Evolutionary conservation across 179 eudicot species (phyloP).

Genomic region (Corrigiola litoralis): DNA sequence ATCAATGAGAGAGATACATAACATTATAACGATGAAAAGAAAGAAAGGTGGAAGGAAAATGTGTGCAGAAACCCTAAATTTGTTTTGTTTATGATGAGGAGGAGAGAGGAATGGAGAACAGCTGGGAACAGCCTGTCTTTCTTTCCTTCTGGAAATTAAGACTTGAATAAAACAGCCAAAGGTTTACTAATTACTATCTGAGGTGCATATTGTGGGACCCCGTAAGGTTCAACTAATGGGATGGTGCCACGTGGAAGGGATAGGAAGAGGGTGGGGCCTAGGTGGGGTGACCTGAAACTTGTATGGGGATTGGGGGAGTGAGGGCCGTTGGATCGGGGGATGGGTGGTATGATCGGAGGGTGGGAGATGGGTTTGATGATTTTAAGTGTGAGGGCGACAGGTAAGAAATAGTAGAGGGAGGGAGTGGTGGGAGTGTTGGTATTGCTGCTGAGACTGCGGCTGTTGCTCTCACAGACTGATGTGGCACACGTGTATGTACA

Average conservation of each 20-base stretch:
- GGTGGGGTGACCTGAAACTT: too few species aligned
- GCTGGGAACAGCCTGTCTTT: neutral
- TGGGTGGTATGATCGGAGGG: neutral
- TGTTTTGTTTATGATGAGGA: neutral
- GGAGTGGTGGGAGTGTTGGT: too few species aligned
- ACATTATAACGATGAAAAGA: neutral
- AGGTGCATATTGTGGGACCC: neutral
- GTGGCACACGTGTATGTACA: too few species aligned
- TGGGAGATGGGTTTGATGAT: too few species aligned
- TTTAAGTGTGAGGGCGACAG: too few species aligned
- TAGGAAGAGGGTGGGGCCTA: neutral
- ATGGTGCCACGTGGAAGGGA: neutral
- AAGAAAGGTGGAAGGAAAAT: neutral
- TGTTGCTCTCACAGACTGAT: too few species aligned
- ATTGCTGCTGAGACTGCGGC: too few species aligned
- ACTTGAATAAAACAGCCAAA: neutral
- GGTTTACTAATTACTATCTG: neutral
- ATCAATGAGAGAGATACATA: too few species aligned
- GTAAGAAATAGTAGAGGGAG: too few species aligned
- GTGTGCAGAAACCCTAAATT: too few species aligned
- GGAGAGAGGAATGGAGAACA: slow-evolving; percentile 1
- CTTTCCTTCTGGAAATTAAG: neutral
- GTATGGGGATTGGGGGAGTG: neutral
- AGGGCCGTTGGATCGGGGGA: neutral
- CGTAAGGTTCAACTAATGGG: neutral